Base-by-base conservation (phyloP, 208 protist genomes). In the Naegleria lovaniensis region DNA sequence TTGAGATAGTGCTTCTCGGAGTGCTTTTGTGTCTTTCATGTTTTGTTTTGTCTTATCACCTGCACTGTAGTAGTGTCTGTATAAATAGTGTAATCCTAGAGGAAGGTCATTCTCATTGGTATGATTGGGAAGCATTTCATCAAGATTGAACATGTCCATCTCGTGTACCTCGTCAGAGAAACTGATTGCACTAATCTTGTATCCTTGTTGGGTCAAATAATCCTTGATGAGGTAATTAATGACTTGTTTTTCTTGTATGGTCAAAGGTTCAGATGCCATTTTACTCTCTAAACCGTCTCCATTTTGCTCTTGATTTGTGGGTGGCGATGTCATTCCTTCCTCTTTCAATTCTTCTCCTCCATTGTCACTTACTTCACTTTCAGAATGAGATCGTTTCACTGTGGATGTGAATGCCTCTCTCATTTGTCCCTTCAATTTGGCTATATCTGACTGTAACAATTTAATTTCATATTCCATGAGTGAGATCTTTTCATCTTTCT, bases 401-500 rank as follows among this genome's bases (percentile, higher is more conserved):
- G 75, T 83, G 11, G 75, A 13, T 36, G 13, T 36, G 22, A 43
- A 85, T 43, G 11, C 25, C 9, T 88, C 85, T 19, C 22, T 33
- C 33, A 76, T 41, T 91, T 91, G 51, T 83, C 22, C 22, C 11
- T 83, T 75, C 29, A 91, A n/a, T 76, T 83, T 91, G 4, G 3
- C 58, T 48, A 91, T 40, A 76, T 91, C 58, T 6, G 43, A 33
- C 29, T 88, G 25, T 41, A 76, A 5, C 0, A 91, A 5, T 48
- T 33, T 36, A 39, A 91, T 48, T 51, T 91, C 84, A 43, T 86
- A 88, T 51, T 91, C 51, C 25, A 83, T 16, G n/a, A 88, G 7
- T 29, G 25, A 51, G 41, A 91, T 86, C 13, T 41, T 75, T 86
- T 88, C 51, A 76, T 91, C 89, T 29, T 88, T 91, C 43, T 91